phyloP scores from a whole-genome alignment of 148 eudicot genomes.

The Silene uniflora region DNA sequence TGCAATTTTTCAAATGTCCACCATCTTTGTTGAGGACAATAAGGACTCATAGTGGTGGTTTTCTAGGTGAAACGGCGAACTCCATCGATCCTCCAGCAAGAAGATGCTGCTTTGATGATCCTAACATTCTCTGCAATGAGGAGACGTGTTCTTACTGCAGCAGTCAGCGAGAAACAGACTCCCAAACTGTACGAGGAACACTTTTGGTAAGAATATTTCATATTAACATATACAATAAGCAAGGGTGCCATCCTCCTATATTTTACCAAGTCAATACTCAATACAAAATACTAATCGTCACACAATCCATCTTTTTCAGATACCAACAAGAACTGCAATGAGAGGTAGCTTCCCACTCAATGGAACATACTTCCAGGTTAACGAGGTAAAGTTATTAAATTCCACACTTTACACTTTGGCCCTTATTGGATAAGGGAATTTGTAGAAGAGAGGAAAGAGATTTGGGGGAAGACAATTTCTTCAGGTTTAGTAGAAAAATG shows the following conservation, averaged over 20 bases:
- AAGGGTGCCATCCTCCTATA: not conserved
- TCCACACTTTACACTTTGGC: not conserved
- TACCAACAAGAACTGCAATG: slow-evolving; percentile 98
- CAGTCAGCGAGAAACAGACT: slow-evolving; percentile 72
- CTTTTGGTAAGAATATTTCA: slow-evolving; percentile 60
- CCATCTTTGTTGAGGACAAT: not conserved
- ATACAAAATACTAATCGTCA: slow-evolving; percentile 8
- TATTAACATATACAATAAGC: not conserved
- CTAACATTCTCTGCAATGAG: slow-evolving; percentile 54
- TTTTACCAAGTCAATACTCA: not conserved
- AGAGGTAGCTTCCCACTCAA: slow-evolving; percentile 95
- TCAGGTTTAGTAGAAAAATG: not conserved
- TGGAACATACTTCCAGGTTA: slow-evolving; percentile 95
- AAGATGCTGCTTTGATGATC: slow-evolving; percentile 60
- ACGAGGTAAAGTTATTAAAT: slow-evolving; percentile 49
- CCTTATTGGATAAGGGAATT: not conserved
- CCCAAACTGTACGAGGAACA: slow-evolving; percentile 84
- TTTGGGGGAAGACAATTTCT: not conserved
- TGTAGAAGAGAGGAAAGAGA: not conserved
- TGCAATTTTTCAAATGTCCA: not conserved
- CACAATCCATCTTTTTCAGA: slow-evolving; percentile 36
- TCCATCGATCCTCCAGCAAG: slow-evolving; percentile 72
- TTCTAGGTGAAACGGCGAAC: slow-evolving; percentile 78
- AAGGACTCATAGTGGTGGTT: slow-evolving; percentile 12
- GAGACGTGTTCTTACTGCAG: slow-evolving; percentile 82